These are phyloP conservation scores for Mortierella sp. DNA, from an alignment of 371 early-diverging fungal genomes.

Conservation along the genomic window DNA sequence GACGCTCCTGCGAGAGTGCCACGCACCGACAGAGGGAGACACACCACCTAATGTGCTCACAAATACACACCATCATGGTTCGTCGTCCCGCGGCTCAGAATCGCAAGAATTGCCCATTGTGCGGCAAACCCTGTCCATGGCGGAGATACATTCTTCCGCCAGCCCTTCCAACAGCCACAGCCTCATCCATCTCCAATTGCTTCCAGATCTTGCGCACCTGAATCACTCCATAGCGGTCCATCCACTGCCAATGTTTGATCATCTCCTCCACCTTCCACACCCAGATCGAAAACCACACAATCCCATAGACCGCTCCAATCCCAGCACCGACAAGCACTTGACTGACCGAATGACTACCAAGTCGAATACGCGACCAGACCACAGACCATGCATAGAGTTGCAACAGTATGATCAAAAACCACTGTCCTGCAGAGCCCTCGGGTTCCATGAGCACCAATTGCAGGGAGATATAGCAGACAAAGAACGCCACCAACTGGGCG, in stretches of 20 bases:
- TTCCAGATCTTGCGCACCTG: slow-evolving; percentile 57
- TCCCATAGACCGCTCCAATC: slow-evolving; percentile 58
- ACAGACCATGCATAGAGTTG: slow-evolving; percentile 61
- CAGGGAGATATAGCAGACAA: slow-evolving; percentile 66
- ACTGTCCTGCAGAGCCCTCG: slow-evolving; percentile 45
- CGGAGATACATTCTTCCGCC: slow-evolving; percentile 50
- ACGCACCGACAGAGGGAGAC: neutral
- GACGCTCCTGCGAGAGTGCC: neutral
- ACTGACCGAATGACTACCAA: slow-evolving; percentile 65
- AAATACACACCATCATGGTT: neutral
- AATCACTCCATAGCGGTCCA: slow-evolving; percentile 57
- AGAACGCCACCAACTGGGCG: slow-evolving; percentile 80
- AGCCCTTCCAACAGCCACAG: slow-evolving; percentile 29
- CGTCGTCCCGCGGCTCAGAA: slow-evolving; percentile 3
- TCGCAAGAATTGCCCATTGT: slow-evolving; percentile 28
- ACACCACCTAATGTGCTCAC: neutral
- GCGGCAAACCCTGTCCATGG: slow-evolving; percentile 30
- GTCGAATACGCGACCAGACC: slow-evolving; percentile 67
- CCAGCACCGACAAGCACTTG: slow-evolving; percentile 66
- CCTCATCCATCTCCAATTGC: slow-evolving; percentile 55
- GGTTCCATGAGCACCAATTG: slow-evolving; percentile 52
- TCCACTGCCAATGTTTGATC: slow-evolving; percentile 59
- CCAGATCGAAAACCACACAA: slow-evolving; percentile 61
- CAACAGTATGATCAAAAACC: slow-evolving; percentile 53
- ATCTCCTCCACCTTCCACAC: slow-evolving; percentile 57